phyloP scores from a whole-genome alignment of 495 filamentous ascomycete genomes.

The Hypomontagnella submonticulosa region DNA sequence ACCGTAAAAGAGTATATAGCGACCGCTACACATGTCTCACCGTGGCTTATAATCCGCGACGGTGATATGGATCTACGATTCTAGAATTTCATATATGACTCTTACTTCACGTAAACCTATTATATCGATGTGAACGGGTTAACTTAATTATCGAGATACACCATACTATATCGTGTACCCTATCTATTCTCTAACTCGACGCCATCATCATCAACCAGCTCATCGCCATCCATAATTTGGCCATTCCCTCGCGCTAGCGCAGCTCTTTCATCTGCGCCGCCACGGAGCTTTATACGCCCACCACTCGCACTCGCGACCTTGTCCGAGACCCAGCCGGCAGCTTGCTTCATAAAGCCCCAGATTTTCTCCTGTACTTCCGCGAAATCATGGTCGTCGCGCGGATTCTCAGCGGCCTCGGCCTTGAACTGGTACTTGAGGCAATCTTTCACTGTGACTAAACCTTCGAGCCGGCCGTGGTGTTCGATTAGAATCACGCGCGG shows the following conservation, averaged over 20 bases:
- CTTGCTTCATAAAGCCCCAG: conserved; percentile 71
- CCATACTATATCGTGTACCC: conserved; percentile 2
- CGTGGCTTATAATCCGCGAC: no score
- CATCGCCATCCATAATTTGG: conserved; percentile 72
- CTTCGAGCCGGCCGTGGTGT: conserved; percentile 81
- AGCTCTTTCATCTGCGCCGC: conserved; percentile 24
- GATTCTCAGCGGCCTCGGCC: conserved; percentile 89
- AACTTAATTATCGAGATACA: background rate
- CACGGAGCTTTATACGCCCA: conserved; percentile 60
- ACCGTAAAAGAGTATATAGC: no score
- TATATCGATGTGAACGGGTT: no score
- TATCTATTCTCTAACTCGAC: conserved; percentile 69
- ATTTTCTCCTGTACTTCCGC: conserved; percentile 70
- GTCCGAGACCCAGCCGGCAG: conserved; percentile 66
- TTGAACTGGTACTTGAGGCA: conserved; percentile 98
- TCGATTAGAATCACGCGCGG: conserved; percentile 94
- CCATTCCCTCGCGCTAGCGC: conserved; percentile 44
- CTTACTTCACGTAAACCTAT: no score
- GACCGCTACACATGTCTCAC: no score
- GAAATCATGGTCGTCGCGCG: conserved; percentile 62
- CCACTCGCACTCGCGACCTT: conserved; percentile 60
- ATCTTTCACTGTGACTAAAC: conserved; percentile 95
- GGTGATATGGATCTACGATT: no score
- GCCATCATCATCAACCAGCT: conserved; percentile 63
- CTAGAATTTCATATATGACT: no score